Base-by-base conservation (phyloP, 2,329 filamentous ascomycete species). In the Anthostomella pinea region DNA sequence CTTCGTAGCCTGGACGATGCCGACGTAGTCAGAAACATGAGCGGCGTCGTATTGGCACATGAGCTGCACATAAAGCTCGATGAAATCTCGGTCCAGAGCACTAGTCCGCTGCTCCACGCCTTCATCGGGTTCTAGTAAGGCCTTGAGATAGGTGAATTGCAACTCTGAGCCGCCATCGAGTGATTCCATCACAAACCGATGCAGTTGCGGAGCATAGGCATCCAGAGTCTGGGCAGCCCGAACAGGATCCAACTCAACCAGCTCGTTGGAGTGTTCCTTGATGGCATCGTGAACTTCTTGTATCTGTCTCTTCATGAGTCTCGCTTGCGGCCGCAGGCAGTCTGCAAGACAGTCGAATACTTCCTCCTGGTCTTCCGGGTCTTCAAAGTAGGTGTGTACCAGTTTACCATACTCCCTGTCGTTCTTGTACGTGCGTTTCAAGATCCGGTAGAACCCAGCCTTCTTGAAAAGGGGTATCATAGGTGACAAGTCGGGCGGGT, bases 11-110 rank as follows among this genome's bases (percentile, higher is more conserved):
- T 88, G 85, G 3, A 95, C 72, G 2, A 78, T 59, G 23, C 84
- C 81, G 18, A 97, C 78, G 59, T 93, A 98, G 37, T 89, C 83
- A 3, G 87, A 86, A 2, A 98, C 91, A 52, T 90, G 87, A 0
- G 75, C 66, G 3, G 88, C 79, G 41, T 95, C 79, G 59, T 88
- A 95, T 38, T 70, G 78, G 64, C 94, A 98, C 82, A 97, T 90
- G 16, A 98, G 76, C 51, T 85, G 85, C 4, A 97, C 82, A 60
- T 97, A 97, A 37, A 76, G 75, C 60, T 97, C 93, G 5, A 85
- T 69, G 49, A 96, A 81, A 21, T 75, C 73, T 26, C 77, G 71
- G 26, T 77, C 73, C 35, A 57, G 50, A n/a, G 53, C 41, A 21
- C 56, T 42, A 35, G 60, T 61, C 13, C 59, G 53, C 10, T 59